These are phyloP conservation scores for Russula earlei DNA, from an alignment of 768 basidiomycete species.

Conservation along the genomic window DNA sequence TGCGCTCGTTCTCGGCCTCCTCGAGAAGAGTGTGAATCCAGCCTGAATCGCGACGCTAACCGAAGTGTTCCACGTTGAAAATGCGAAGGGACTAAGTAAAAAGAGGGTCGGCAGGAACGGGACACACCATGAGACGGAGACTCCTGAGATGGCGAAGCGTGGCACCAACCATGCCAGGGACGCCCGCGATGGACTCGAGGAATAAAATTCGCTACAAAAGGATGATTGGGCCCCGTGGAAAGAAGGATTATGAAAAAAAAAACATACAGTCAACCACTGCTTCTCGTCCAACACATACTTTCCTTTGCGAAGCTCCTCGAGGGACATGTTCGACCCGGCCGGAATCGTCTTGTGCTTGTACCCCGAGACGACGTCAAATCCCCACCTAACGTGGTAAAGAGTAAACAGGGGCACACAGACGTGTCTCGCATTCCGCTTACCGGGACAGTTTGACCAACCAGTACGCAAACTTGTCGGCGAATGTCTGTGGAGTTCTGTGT, in stretches of 20 bases:
- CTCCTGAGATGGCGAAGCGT: slow-evolving; percentile 81
- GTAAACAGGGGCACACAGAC: neutral
- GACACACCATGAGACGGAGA: slow-evolving; percentile 70
- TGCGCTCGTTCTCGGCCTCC: slow-evolving; percentile 95
- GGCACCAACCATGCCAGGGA: slow-evolving; percentile 93
- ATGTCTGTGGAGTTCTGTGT: slow-evolving; percentile 49
- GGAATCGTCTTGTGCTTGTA: slow-evolving; percentile 73
- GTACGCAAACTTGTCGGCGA: slow-evolving; percentile 66
- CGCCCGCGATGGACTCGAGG: slow-evolving; percentile 87
- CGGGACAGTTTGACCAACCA: slow-evolving; percentile 49
- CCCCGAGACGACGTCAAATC: slow-evolving; percentile 78
- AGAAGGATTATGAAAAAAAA: neutral
- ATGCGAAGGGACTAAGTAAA: neutral
- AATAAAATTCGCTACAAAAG: slow-evolving; percentile 43
- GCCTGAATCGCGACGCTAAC: slow-evolving; percentile 42
- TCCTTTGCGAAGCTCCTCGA: slow-evolving; percentile 62
- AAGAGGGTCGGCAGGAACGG: neutral
- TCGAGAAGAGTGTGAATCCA: slow-evolving; percentile 93
- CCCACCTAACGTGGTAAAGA: slow-evolving; percentile 31
- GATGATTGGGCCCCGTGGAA: slow-evolving; percentile 25
- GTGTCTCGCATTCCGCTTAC: slow-evolving; percentile 23
- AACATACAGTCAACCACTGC: slow-evolving; percentile 65
- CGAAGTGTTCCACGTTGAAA: neutral
- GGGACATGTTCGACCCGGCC: slow-evolving; percentile 48
- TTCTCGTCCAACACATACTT: slow-evolving; percentile 67